These are phyloP conservation scores for Pontederia paniculata DNA, from an alignment of 176 grass and related monocot species.

Conservation along the genomic window DNA sequence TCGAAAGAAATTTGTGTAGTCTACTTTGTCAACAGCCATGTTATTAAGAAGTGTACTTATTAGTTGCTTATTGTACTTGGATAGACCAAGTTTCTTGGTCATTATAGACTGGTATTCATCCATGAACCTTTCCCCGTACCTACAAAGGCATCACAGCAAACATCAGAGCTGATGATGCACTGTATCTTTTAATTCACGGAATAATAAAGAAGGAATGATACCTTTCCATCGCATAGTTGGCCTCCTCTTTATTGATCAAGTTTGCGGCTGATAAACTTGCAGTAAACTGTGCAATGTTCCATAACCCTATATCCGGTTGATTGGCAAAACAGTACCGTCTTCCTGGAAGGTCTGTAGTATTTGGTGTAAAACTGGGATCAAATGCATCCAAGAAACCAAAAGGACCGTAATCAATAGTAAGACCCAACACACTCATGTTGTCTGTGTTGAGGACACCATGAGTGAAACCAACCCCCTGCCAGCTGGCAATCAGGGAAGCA, in stretches of 20 bases:
- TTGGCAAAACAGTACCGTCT: conserved; percentile 94
- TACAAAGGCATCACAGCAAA: conserved; percentile 10
- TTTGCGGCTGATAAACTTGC: conserved; percentile 53
- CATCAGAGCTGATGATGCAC: neutral
- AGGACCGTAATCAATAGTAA: conserved; percentile 87
- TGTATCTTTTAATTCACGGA: neutral
- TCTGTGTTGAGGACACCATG: conserved; percentile 96
- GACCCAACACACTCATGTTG: conserved; percentile 94
- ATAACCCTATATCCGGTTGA: conserved; percentile 92
- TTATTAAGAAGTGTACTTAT: conserved; percentile 80
- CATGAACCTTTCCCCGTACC: conserved; percentile 97
- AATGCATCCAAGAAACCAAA: conserved; percentile 94
- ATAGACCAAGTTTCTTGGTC: conserved; percentile 74
- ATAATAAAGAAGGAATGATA: conserved; percentile 9
- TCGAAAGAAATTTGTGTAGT: conserved; percentile 96
- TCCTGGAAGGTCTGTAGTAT: conserved; percentile 90
- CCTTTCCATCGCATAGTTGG: conserved; percentile 97
- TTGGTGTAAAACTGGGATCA: conserved; percentile 82
- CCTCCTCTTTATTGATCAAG: conserved; percentile 81
- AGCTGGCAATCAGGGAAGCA: conserved; percentile 68
- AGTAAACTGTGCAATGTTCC: conserved; percentile 92
- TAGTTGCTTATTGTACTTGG: conserved; percentile 90
- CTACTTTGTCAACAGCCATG: conserved; percentile 88
- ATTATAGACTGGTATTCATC: conserved; percentile 98
- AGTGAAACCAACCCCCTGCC: conserved; percentile 95